phyloP scores from a whole-genome alignment of 805 yeast genomes.

The Candida loeiensis region DNA sequence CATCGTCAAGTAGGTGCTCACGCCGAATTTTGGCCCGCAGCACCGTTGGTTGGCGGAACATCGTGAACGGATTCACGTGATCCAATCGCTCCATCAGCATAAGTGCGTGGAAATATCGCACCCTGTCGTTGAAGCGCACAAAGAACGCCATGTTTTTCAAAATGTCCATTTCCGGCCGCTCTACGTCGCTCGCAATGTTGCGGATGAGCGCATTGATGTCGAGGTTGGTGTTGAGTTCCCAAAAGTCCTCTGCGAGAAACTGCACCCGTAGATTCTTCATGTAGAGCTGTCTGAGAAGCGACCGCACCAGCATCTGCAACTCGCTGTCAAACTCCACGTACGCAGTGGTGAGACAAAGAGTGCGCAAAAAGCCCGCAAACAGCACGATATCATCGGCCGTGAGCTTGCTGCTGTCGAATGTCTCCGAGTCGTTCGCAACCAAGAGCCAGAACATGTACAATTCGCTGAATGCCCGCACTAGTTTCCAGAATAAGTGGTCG shows the following conservation, averaged over 20 bases:
- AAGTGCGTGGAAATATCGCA: slow-evolving; percentile 62
- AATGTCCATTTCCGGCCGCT: slow-evolving; percentile 41
- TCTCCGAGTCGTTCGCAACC: slow-evolving; percentile 63
- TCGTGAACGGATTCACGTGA: slow-evolving; percentile 8
- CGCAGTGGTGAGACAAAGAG: slow-evolving; percentile 47
- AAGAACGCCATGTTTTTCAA: slow-evolving; percentile 72
- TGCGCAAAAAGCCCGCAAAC: slow-evolving; percentile 48
- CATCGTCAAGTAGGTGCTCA: slow-evolving; percentile 70
- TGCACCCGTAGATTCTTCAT: slow-evolving; percentile 60
- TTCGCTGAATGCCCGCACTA: slow-evolving; percentile 52
- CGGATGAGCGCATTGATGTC: slow-evolving; percentile 36
- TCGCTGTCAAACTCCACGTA: slow-evolving; percentile 24
- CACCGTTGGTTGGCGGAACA: slow-evolving; percentile 14
- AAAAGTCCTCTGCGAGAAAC: slow-evolving; percentile 47
- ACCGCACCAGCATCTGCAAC: slow-evolving; percentile 32
- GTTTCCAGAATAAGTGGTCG: slow-evolving; percentile 27
- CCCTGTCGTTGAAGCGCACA: slow-evolving; percentile 72
- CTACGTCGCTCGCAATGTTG: slow-evolving; percentile 19
- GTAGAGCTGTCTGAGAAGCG: slow-evolving; percentile 61
- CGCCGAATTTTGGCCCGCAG: slow-evolving; percentile 59
- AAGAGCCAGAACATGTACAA: slow-evolving; percentile 63
- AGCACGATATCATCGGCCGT: slow-evolving; percentile 33
- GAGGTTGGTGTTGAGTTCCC: slow-evolving; percentile 42
- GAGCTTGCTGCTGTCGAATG: slow-evolving; percentile 44
- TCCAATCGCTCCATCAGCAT: slow-evolving; percentile 47